Evolutionary conservation across 192 early-diverging fungal genomes (phyloP).

Genomic region (Umbelopsis vinacea): DNA sequence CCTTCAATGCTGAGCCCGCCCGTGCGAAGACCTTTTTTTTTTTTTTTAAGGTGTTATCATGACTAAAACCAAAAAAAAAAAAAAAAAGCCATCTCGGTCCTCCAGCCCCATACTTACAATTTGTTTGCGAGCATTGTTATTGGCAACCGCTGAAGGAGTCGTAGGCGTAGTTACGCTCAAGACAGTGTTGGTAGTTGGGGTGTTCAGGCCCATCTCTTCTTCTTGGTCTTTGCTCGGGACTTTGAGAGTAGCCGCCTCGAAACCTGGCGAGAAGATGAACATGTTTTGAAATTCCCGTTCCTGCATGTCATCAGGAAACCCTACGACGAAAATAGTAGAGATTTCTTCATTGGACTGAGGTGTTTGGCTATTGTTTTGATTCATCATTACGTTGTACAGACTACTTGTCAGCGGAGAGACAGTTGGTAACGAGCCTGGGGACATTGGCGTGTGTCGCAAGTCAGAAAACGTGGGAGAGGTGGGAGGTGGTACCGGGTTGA

Average conservation of each 20-base stretch:
- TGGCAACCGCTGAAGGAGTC: conserved; percentile 45
- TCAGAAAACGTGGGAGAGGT: conserved; percentile 12
- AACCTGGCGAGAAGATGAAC: conserved; percentile 97
- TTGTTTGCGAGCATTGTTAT: conserved; percentile 73
- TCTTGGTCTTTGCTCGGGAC: conserved; percentile 72
- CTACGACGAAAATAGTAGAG: conserved; percentile 99
- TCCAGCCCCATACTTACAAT: conserved; percentile 68
- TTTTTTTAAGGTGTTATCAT: too few relatives aligned
- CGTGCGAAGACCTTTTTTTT: too few relatives aligned
- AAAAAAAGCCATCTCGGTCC: too few relatives aligned
- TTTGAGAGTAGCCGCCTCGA: conserved; percentile 97
- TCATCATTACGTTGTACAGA: conserved; percentile 25
- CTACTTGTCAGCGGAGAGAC: conserved; percentile 23
- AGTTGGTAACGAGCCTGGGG: conserved; percentile 21
- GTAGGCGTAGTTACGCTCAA: neutral
- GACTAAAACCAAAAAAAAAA: too few relatives aligned
- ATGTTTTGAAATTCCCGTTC: conserved; percentile 99
- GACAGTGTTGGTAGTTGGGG: conserved; percentile 11
- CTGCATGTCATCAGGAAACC: conserved; percentile 98
- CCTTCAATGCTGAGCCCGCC: neutral
- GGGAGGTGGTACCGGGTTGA: conserved; percentile 6
- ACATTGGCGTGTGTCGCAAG: conserved; percentile 22
- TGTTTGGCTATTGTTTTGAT: conserved; percentile 16
- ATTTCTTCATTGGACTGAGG: conserved; percentile 77
- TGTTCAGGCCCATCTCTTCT: conserved; percentile 50